Percentiles rank a stretch among this genome's conserved stretches.
These are phyloP conservation scores for Arthrobotrys megalospora DNA, from an alignment of 2,329 filamentous ascomycete species.

Conservation along the genomic window DNA sequence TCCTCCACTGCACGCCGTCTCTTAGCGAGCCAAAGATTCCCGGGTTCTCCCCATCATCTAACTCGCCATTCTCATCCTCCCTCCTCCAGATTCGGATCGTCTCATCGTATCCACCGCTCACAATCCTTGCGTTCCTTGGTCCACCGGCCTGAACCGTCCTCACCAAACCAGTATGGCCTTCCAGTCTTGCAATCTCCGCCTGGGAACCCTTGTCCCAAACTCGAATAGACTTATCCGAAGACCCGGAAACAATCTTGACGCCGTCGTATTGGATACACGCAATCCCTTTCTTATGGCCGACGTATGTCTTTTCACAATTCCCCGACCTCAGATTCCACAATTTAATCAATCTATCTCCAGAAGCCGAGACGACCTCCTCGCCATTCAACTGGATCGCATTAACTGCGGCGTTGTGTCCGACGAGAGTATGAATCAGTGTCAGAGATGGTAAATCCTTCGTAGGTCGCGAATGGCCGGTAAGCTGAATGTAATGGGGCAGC, in stretches of 20 bases:
- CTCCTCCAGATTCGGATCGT: conserved; percentile 95
- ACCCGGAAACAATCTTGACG: conserved; percentile 92
- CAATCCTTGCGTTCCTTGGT: conserved; percentile 85
- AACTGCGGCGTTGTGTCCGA: conserved; percentile 90
- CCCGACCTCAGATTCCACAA: conserved; percentile 92
- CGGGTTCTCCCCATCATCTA: conserved; percentile 82
- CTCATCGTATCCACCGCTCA: conserved; percentile 96
- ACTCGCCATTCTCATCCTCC: conserved; percentile 81
- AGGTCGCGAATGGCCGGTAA: conserved; percentile 68
- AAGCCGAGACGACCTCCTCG: conserved; percentile 91
- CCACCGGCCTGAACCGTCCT: conserved; percentile 90
- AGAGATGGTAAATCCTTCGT: conserved; percentile 75
- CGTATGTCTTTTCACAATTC: conserved; percentile 80
- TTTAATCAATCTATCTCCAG: conserved; percentile 92
- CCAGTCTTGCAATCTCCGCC: conserved; percentile 88
- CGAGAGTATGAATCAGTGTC: conserved; percentile 81
- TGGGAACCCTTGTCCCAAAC: conserved; percentile 91
- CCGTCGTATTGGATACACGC: conserved; percentile 98
- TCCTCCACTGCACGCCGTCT: conserved; percentile 68
- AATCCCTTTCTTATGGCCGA: conserved; percentile 94
- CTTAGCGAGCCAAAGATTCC: conserved; percentile 78
- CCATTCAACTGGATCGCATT: conserved; percentile 94
- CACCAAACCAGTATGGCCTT: conserved; percentile 86
- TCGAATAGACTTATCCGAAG: conserved; percentile 94
- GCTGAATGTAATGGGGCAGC: conserved; percentile 67